Evolutionary conservation across 1,284 basidiomycete genomes (phyloP).

Genomic region (Mrakiaceae sp.): DNA sequence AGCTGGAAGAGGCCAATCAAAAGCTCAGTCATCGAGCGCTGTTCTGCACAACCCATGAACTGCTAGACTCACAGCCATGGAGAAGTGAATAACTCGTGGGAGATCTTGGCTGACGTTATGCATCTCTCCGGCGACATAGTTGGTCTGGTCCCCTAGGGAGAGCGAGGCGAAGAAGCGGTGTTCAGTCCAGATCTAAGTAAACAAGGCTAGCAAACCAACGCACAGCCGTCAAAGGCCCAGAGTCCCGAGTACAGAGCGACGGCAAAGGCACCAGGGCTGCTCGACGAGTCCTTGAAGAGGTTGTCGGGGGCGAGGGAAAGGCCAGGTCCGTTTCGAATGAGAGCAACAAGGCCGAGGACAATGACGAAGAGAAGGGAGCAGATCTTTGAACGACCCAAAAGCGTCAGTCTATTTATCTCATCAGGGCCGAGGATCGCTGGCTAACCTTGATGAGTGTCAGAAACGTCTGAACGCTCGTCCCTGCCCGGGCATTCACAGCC

Average conservation of each 20-base stretch:
- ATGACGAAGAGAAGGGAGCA: constrained; percentile 36
- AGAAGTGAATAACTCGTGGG: constrained; percentile 76
- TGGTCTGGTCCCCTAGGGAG: constrained; percentile 45
- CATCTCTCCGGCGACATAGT: constrained; percentile 90
- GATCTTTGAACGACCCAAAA: constrained; percentile 20
- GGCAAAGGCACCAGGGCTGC: constrained; percentile 71
- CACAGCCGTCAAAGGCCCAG: constrained; percentile 92
- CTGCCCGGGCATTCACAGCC: constrained; percentile 63
- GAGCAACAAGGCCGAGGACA: constrained; percentile 34
- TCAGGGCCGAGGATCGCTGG: background rate
- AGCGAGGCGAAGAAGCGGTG: constrained; percentile 28
- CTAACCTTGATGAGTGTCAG: constrained; percentile 76
- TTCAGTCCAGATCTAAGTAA: constrained; percentile 26
- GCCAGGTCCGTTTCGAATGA: constrained; percentile 30
- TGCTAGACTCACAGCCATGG: constrained; percentile 46
- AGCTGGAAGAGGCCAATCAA: constrained; percentile 4
- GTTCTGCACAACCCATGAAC: constrained; percentile 38
- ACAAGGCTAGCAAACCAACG: constrained; percentile 24
- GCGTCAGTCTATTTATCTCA: background rate
- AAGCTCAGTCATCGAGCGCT: background rate
- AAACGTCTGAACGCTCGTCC: constrained; percentile 68
- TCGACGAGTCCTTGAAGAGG: constrained; percentile 63
- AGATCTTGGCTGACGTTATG: constrained; percentile 71
- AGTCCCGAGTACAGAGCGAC: constrained; percentile 88
- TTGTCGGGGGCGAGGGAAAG: constrained; percentile 30